Evolutionary conservation across 1,284 basidiomycete species (phyloP).

Genomic region (Rhizoctonia solani): DNA sequence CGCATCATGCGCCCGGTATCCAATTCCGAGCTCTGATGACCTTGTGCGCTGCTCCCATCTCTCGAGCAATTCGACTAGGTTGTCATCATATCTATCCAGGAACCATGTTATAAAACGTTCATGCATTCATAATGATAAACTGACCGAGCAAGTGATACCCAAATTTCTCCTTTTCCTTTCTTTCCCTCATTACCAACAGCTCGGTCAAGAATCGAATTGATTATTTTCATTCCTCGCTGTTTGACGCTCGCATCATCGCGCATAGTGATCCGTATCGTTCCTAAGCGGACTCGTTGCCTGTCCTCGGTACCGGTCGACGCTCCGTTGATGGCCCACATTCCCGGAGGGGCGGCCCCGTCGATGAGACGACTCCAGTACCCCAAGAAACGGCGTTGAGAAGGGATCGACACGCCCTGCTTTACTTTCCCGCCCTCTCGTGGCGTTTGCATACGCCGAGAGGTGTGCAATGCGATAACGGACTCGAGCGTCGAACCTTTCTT

Average conservation of each 20-base stretch:
- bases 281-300: slow-evolving; percentile 59
- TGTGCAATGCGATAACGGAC: slow-evolving; percentile 67
- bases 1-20: slow-evolving; percentile 46
- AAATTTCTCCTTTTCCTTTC: slow-evolving; percentile 55
- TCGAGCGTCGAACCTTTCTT: slow-evolving; percentile 47
- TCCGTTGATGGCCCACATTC: slow-evolving; percentile 42
- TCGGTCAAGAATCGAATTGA: slow-evolving; percentile 8
- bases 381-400: slow-evolving; percentile 72
- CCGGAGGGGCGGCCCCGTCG: slow-evolving; percentile 55
- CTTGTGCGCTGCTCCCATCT: slow-evolving; percentile 61
- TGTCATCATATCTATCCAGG: slow-evolving; percentile 62
- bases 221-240: slow-evolving; percentile 42
- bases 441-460: slow-evolving; percentile 67
- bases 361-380: slow-evolving; percentile 74
- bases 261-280: slow-evolving; percentile 44
- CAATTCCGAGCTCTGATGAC: slow-evolving; percentile 49
- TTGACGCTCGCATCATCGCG: slow-evolving; percentile 46
- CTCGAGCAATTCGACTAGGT: slow-evolving; percentile 63
- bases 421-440: slow-evolving; percentile 49
- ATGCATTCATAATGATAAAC: not conserved
- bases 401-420: slow-evolving; percentile 75
- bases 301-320: slow-evolving; percentile 60
- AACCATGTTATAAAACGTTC: not conserved
- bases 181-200: slow-evolving; percentile 37
- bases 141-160: slow-evolving; percentile 71